These are phyloP conservation scores for Magnusiomyces magnusii DNA, from an alignment of 1,139 yeast genomes.

Conservation along the genomic window DNA sequence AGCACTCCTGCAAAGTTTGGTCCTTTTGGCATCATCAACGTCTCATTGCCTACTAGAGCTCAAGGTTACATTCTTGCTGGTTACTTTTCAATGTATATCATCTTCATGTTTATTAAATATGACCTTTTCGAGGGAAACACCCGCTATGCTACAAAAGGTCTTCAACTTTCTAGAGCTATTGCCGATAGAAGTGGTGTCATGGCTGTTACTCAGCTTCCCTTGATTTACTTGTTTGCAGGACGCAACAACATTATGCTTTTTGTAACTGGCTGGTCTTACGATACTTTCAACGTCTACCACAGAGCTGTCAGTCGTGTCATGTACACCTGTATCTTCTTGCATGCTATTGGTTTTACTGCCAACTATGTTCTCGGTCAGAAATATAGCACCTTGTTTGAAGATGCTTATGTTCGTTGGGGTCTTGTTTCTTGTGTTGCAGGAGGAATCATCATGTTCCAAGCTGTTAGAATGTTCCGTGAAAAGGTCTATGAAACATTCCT, in stretches of 20 bases:
- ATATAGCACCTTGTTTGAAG: too few relatives aligned
- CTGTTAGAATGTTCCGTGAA: constrained; percentile 46
- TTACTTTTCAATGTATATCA: constrained; percentile 38
- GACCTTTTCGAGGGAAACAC: constrained; percentile 36
- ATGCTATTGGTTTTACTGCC: constrained; percentile 24
- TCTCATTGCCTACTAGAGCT: constrained; percentile 49
- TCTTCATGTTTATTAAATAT: constrained; percentile 37
- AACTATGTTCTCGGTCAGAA: constrained; percentile 9
- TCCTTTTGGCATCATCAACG: not conserved
- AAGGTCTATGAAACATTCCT: constrained; percentile 58
- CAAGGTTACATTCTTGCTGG: constrained; percentile 45
- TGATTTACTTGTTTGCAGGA: constrained; percentile 51
- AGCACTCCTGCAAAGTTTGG: constrained; percentile 7
- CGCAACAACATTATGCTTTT: constrained; percentile 59
- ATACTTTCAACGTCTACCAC: constrained; percentile 56
- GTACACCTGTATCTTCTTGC: constrained; percentile 39
- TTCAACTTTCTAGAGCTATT: constrained; percentile 44
- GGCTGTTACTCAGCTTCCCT: constrained; percentile 44
- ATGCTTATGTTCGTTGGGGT: constrained; percentile 45
- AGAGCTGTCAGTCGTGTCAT: constrained; percentile 56
- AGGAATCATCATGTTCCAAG: constrained; percentile 40
- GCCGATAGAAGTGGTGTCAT: constrained; percentile 57
- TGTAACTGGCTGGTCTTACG: constrained; percentile 58
- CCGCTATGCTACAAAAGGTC: constrained; percentile 28
- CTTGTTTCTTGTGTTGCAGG: constrained; percentile 40